A percentile compares a stretch with the other conserved stretches of the same genome.
Evolutionary conservation across 768 basidiomycete genomes (phyloP).

Genomic region (Rhodotorula babjevae): DNA sequence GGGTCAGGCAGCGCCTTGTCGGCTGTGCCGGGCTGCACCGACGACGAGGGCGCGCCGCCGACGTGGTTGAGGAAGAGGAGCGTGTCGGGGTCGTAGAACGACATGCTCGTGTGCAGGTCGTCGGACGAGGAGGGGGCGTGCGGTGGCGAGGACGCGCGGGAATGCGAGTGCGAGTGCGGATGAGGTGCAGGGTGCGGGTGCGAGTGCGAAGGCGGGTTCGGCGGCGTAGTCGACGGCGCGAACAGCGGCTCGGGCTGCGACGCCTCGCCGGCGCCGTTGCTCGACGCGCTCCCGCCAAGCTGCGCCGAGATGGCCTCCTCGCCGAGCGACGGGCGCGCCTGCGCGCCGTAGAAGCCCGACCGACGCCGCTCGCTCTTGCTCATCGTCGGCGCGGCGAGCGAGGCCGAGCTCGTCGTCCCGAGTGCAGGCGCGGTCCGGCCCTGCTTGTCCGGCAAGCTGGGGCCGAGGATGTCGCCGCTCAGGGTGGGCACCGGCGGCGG

Average conservation of each 20-base stretch:
- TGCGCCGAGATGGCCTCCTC: not conserved
- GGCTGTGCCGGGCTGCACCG: not conserved
- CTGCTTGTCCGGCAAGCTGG: not conserved
- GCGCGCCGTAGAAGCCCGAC: conserved; percentile 43
- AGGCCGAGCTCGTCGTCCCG: not conserved
- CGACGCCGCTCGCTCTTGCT: conserved; percentile 30
- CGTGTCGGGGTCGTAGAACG: conserved; percentile 76
- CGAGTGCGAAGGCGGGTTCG: not conserved
- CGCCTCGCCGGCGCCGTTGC: not conserved
- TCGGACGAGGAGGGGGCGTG: not conserved
- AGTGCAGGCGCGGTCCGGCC: not conserved
- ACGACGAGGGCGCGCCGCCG: conserved; percentile 11
- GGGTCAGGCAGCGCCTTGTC: not conserved
- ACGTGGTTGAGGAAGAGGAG: conserved; percentile 48
- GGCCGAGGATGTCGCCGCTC: not conserved
- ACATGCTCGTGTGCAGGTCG: conserved; percentile 51
- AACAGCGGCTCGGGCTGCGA: not conserved
- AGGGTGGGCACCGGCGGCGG: not conserved
- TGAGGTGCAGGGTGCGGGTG: not conserved
- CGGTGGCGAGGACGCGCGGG: not conserved
- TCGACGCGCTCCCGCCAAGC: not conserved
- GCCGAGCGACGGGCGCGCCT: not conserved
- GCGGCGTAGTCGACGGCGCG: not conserved
- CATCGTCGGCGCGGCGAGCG: not conserved
- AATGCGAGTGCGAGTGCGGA: not conserved